These are phyloP conservation scores for Spathaspora sp. DNA, from an alignment of 805 yeast species.

Conservation along the genomic window DNA sequence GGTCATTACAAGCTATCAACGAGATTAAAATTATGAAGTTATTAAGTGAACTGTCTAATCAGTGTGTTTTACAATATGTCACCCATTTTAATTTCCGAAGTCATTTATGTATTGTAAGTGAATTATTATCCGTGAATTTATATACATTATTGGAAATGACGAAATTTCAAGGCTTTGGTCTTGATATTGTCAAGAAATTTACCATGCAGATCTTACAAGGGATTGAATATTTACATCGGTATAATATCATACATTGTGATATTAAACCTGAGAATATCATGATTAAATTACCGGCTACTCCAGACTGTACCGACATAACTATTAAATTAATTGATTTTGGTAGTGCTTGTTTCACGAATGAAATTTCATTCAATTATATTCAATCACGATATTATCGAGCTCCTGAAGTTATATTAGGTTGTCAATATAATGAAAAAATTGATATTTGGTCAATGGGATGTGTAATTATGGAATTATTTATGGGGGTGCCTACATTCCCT, in stretches of 20 bases:
- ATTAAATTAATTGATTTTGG: conserved; percentile 84
- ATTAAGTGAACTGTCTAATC: conserved; percentile 25
- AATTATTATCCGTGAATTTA: conserved; percentile 62
- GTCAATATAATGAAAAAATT: conserved; percentile 51
- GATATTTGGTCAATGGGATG: conserved; percentile 52
- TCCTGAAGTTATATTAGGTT: conserved; percentile 72
- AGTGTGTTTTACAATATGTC: conserved; percentile 46
- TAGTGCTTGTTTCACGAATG: conserved; percentile 47
- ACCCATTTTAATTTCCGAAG: conserved; percentile 78
- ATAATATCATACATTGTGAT: conserved; percentile 74
- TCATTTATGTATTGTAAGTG: conserved; percentile 80
- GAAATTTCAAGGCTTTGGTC: conserved; percentile 47
- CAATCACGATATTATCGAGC: conserved; percentile 74
- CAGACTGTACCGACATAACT: conserved; percentile 26
- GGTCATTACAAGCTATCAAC: conserved; percentile 73
- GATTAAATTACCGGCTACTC: conserved; percentile 36
- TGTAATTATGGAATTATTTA: conserved; percentile 33
- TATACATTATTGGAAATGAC: conserved; percentile 55
- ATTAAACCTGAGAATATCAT: conserved; percentile 69
- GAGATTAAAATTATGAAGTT: conserved; percentile 67
- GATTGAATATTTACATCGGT: conserved; percentile 52
- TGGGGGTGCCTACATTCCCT: conserved; percentile 42
- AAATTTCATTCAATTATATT: conserved; percentile 47
- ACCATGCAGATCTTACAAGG: conserved; percentile 57
- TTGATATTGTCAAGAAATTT: conserved; percentile 40